Conservation (phyloP, 2,329 filamentous ascomycete species). For the Paraconiothyrium sp. region DNA sequence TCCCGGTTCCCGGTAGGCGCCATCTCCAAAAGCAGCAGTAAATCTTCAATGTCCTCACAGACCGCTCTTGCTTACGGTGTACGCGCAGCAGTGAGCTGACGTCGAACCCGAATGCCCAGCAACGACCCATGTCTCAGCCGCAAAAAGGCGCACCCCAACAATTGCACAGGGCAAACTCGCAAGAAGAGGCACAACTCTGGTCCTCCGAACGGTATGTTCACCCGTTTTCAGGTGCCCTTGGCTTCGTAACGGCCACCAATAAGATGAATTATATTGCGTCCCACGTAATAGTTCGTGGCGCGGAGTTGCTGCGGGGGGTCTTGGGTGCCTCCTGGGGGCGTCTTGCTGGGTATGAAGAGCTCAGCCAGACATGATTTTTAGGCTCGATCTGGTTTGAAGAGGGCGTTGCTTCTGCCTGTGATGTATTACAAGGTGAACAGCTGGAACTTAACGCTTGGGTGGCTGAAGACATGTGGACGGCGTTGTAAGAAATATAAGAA, state of each 20-base stretch:
- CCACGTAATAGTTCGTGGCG: background rate
- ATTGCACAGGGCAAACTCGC: background rate
- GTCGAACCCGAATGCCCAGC: too few species aligned
- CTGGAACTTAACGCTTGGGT: background rate
- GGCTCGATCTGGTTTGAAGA: background rate
- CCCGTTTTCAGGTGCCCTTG: background rate
- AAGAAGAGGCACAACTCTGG: background rate
- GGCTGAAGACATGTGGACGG: background rate
- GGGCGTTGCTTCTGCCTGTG: background rate
- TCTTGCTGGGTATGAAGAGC: background rate
- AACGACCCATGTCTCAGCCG: constrained; percentile 5
- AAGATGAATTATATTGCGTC: background rate
- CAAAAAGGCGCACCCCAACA: background rate
- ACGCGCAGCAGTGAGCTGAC: too few species aligned
- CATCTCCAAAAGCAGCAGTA: too few species aligned
- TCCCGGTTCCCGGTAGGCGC: too few species aligned
- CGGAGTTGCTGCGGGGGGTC: background rate
- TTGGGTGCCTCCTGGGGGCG: background rate
- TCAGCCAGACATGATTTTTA: background rate
- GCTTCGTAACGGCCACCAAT: background rate
- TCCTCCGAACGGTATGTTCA: background rate
- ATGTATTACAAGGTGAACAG: background rate
- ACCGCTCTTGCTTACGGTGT: too few species aligned
- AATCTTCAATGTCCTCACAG: too few species aligned
- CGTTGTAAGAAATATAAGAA: background rate